These are phyloP conservation scores for Papilionanthe hybrid DNA, from an alignment of 116 monocot genomes.

Conservation along the genomic window DNA sequence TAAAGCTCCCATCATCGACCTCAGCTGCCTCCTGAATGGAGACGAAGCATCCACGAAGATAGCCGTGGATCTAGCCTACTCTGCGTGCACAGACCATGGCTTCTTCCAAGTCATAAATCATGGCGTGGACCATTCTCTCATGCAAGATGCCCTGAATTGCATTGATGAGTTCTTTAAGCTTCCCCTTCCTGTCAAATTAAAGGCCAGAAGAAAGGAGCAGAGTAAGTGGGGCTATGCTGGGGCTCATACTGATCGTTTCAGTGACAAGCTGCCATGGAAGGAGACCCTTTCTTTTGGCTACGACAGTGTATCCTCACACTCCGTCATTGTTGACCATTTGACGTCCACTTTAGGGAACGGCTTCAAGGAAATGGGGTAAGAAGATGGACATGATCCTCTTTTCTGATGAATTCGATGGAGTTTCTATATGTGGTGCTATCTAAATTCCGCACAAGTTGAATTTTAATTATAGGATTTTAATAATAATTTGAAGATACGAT, in stretches of 20 bases:
- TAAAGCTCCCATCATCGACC: constrained; percentile 51
- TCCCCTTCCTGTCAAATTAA: constrained; percentile 34
- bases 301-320: not conserved
- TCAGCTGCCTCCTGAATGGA: constrained; percentile 26
- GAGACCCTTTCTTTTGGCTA: constrained; percentile 79
- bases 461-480: no score
- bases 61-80: constrained; percentile 21
- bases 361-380: constrained; percentile 47
- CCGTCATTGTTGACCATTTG: constrained; percentile 43
- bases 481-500: no score
- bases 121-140: constrained; percentile 28
- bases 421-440: no score
- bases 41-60: constrained; percentile 23
- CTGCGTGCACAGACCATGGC: constrained; percentile 59
- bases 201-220: constrained; percentile 20
- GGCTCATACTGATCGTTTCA: constrained; percentile 68
- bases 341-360: constrained; percentile 36
- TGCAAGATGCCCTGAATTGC: constrained; percentile 26
- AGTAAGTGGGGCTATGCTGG: constrained; percentile 73
- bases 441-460: no score
- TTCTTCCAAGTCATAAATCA: constrained; percentile 61
- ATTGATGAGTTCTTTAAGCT: constrained; percentile 55
- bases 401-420: no score
- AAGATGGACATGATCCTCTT: no score
- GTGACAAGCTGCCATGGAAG: constrained; percentile 67